Base-by-base conservation (phyloP, 352 stramenopile species). In the Pythium plurisporium region DNA sequence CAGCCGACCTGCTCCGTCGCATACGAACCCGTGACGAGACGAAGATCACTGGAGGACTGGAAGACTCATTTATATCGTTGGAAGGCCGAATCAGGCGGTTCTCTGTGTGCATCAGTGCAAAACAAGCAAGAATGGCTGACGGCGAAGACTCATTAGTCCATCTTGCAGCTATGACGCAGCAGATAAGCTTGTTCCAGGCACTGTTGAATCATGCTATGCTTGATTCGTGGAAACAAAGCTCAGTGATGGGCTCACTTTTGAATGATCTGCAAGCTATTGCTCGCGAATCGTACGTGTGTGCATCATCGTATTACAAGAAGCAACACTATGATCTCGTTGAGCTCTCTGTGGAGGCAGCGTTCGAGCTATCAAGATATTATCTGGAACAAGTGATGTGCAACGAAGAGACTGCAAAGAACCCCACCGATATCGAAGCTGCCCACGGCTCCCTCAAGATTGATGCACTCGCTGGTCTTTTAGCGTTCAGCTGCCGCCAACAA, bases 371-470 rank as follows among this genome's bases (percentile, higher is more conserved):
- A 0, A 74, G 87, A 53, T 76, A 62, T 37, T 89, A 81, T 46
- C 55, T 89, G 17, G 73, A 91, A 49, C 79, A 86, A 49, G 61
- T 87, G 2, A 83, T 89, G 74, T 80, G 74, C 57, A 73, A 66
- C 33, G 59, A 72, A 2, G 4, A 49, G 31, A 43, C 30, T 4
- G 22, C 22, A 22, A 57, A 48, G 14, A 53, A 29, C 12, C 31
- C 46, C 33, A 36, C 14, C 11, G 20, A 59, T 22, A 33, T 86
- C 27, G 47, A 70, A 19, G 65, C 65, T 26, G 67, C 69, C 15
- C 74, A 91, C 36, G 23, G 23, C 2, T 62, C 79, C n/a, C 58
- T 91, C 17, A 86, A 85, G 51, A 58, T 72, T 17, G 78, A 89
- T 54, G 65, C 72, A 22, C 76, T 91, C 36, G 74, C 64, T 41